phyloP scores from a whole-genome alignment of 2,329 filamentous ascomycete species.

The Chrysoporthe puriensis region DNA sequence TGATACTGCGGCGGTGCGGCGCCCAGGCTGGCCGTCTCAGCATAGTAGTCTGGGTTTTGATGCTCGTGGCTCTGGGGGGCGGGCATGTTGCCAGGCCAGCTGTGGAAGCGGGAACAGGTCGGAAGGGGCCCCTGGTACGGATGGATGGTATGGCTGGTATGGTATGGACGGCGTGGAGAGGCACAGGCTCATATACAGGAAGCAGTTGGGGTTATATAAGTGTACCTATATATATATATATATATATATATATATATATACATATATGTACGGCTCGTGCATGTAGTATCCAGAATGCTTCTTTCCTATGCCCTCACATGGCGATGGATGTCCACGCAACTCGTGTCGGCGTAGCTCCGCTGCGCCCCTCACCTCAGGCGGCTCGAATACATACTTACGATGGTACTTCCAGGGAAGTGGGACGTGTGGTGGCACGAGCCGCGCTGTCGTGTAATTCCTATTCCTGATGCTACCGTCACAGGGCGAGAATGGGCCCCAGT shows the following conservation, averaged over 20 bases:
- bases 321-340: too few relatives aligned
- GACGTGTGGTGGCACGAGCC: neutral
- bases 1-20: neutral
- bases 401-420: too few relatives aligned
- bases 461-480: neutral
- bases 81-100: conserved; percentile 2
- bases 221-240: too few relatives aligned
- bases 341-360: neutral
- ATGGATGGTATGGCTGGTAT: neutral
- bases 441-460: neutral
- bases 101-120: neutral
- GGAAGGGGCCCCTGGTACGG: neutral
- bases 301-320: neutral
- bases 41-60: conserved; percentile 21
- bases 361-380: neutral
- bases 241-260: neutral
- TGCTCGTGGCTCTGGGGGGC: neutral
- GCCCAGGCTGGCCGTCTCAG: conserved; percentile 14
- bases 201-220: neutral
- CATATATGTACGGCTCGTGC: neutral
- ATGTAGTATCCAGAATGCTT: neutral
- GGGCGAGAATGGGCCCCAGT: too few relatives aligned
- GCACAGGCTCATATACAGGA: neutral
- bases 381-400: too few relatives aligned
- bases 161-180: too few relatives aligned